Conservation (phyloP, 371 early-diverging fungal genomes). For the Mucor plumbeus region DNA sequence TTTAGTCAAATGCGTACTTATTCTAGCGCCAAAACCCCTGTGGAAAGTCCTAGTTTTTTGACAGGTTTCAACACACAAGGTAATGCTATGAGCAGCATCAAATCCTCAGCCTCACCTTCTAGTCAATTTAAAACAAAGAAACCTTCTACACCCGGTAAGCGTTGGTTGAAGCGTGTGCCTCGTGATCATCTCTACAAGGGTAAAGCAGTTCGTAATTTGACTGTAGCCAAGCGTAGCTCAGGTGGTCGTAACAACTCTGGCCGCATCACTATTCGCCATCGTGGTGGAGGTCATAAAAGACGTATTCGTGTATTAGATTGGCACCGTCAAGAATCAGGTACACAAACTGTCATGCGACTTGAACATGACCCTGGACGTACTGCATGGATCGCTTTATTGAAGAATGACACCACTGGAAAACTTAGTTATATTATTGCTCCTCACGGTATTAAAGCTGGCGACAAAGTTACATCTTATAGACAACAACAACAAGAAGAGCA, state of each 20-base stretch:
- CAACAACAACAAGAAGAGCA: slow-evolving; percentile 11
- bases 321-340: slow-evolving; percentile 75
- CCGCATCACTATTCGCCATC: slow-evolving; percentile 90
- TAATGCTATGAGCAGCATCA: slow-evolving; percentile 28
- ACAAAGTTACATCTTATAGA: slow-evolving; percentile 51
- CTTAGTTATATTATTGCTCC: slow-evolving; percentile 89
- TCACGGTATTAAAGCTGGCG: slow-evolving; percentile 76
- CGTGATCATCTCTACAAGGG: slow-evolving; percentile 94
- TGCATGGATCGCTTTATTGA: slow-evolving; percentile 91
- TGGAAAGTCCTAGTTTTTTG: slow-evolving; percentile 25
- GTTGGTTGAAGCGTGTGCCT: slow-evolving; percentile 86
- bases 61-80: slow-evolving; percentile 56
- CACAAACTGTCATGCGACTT: slow-evolving; percentile 85
- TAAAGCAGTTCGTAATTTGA: slow-evolving; percentile 80
- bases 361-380: slow-evolving; percentile 96
- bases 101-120: slow-evolving; percentile 41
- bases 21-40: slow-evolving; percentile 7
- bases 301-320: slow-evolving; percentile 91
- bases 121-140: slow-evolving; percentile 90
- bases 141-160: slow-evolving; percentile 88
- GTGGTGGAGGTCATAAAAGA: slow-evolving; percentile 95
- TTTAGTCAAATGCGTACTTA: slow-evolving; percentile 29
- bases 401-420: slow-evolving; percentile 75
- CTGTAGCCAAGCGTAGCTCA: slow-evolving; percentile 79
- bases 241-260: slow-evolving; percentile 95